phyloP scores from a whole-genome alignment of 805 yeast species.

The Brettanomyces naardenensis region DNA sequence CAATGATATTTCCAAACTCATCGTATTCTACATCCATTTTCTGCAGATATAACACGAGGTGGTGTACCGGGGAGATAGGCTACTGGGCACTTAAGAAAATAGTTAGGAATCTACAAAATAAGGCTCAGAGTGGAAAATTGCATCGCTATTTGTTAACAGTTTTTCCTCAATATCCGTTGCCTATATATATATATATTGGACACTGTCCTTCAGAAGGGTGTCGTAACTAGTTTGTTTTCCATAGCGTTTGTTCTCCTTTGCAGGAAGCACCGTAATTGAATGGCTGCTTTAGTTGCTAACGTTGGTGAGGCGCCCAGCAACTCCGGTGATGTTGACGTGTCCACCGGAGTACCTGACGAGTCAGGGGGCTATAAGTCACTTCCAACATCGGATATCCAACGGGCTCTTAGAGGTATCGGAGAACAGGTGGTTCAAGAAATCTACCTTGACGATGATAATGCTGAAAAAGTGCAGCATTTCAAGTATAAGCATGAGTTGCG shows the following conservation, averaged over 20 bases:
- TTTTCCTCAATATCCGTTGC: no score
- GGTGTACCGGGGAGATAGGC: not conserved
- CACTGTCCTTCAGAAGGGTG: no score
- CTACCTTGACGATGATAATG: slow-evolving; percentile 35
- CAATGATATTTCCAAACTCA: slow-evolving; percentile 71
- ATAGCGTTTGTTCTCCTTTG: no score
- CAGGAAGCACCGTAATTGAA: no score
- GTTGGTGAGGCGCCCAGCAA: no score
- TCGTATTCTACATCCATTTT: slow-evolving; percentile 64
- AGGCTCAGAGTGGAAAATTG: no score
- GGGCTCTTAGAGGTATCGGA: slow-evolving; percentile 9
- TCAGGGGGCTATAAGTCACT: no score
- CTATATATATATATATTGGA: slow-evolving; percentile 9
- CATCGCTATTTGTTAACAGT: no score
- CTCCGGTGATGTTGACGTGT: no score
- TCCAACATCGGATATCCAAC: slow-evolving; percentile 3
- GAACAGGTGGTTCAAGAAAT: slow-evolving; percentile 25
- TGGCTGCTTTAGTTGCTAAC: no score
- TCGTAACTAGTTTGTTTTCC: no score
- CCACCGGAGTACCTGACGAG: no score
- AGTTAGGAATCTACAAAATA: not conserved
- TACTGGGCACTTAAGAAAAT: not conserved
- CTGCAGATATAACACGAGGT: not conserved
- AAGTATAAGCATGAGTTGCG: slow-evolving; percentile 66
- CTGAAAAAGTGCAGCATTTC: slow-evolving; percentile 61